phyloP scores from a whole-genome alignment of 2,329 filamentous ascomycete species.

The Cladosporium cucumerinum region DNA sequence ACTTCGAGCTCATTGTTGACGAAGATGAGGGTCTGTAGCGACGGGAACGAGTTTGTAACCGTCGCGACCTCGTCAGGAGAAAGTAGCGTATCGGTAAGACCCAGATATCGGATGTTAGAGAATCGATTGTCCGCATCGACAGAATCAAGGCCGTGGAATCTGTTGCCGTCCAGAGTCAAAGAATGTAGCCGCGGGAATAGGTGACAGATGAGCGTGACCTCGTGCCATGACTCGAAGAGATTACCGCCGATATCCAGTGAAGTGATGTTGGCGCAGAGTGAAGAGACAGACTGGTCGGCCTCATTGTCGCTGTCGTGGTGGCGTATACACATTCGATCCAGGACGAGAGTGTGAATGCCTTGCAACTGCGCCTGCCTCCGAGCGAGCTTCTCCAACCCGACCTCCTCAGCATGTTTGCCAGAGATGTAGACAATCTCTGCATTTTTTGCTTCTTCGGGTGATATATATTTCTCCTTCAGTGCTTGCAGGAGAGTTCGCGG shows the following conservation, averaged over 20 bases:
- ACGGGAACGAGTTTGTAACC: constrained; percentile 51
- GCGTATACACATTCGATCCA: constrained; percentile 70
- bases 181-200: constrained; percentile 62
- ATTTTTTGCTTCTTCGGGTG: constrained; percentile 40
- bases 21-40: constrained; percentile 52
- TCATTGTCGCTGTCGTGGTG: constrained; percentile 20
- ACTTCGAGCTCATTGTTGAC: constrained; percentile 39
- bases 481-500: constrained; percentile 74
- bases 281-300: constrained; percentile 48
- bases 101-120: constrained; percentile 32
- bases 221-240: constrained; percentile 64
- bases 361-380: constrained; percentile 72
- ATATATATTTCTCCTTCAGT: constrained; percentile 78
- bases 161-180: constrained; percentile 57
- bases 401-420: constrained; percentile 82
- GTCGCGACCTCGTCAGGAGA: constrained; percentile 37
- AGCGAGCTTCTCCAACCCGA: constrained; percentile 92
- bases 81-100: constrained; percentile 48
- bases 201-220: constrained; percentile 67
- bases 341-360: constrained; percentile 74
- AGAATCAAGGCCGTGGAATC: constrained; percentile 44
- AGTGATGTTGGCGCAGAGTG: constrained; percentile 55
- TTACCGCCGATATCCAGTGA: constrained; percentile 87
- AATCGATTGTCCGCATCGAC: background rate
- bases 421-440: constrained; percentile 65